Evolutionary conservation across 805 yeast species (phyloP), one percentile per base, ranked within the genome.

Genomic region (Lipomyces sp.): DNA sequence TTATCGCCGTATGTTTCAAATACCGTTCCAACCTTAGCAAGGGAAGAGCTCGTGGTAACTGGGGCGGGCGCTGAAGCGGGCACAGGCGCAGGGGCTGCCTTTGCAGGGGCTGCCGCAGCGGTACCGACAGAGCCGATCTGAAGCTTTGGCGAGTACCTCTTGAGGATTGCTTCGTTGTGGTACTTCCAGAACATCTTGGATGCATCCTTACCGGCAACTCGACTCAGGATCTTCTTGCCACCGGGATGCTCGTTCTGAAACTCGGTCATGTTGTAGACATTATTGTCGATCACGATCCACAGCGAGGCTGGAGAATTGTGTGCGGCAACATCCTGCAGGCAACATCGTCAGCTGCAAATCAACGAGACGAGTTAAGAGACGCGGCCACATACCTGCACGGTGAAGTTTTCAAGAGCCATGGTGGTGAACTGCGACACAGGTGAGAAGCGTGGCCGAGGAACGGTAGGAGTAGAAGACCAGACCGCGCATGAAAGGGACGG

Each of bases 211-310:
- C 59, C 95, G 18, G 93, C 96, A 61, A 86, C 86, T 55, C 83
- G 83, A 53, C 81, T 68, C 39, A 91, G 77, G 49, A 91, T 86
- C 63, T 83, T 81, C 45, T 80, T 76, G 3, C 85, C 85, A 57
- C 85, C 85, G 2, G 98, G 98, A 68, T 91, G 98, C 42, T 77
- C 80, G 16, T 79, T 75, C 47, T 84, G 73, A 68, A 90, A 89
- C 31, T 73, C 71, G 6, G 91, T 77, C 28, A 85, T 76, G 66
- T 87, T 83, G 67, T 82, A 87, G 4, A 91, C 62, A 60, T 83
- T 82, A 50, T 84, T 87, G 61, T 87, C 82, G 54, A 87, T 75
- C 48, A 87, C 77, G 75, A 91, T 80, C 95, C 96, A 91, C 38
- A 87, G 70, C 61, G 86, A 88, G 16, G 83, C 84, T 38, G 81